Percentiles rank a stretch among this genome's conserved stretches.
phyloP scores from a whole-genome alignment of 164 flowering plant species.

The Brasenia schreberi region DNA sequence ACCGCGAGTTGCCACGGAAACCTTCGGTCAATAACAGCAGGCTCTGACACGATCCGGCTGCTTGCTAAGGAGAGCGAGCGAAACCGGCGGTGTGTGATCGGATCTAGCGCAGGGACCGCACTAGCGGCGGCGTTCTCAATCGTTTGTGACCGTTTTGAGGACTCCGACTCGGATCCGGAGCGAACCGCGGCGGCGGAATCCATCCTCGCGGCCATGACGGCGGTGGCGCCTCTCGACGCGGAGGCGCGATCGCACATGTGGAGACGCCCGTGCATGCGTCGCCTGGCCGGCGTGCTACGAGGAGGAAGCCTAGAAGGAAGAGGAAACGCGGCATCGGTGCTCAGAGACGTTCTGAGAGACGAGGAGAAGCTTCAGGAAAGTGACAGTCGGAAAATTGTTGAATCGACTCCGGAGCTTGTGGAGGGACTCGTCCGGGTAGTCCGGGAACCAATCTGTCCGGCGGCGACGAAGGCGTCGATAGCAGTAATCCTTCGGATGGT shows the following conservation, averaged over 20 bases:
- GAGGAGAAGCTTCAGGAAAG: not conserved
- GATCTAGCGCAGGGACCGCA: conserved; percentile 19
- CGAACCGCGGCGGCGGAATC: conserved; percentile 22
- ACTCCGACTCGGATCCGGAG: not conserved
- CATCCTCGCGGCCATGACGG: conserved; percentile 20
- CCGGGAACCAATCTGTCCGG: conserved; percentile 43
- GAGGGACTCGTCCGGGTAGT: conserved; percentile 36
- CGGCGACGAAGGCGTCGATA: conserved; percentile 48
- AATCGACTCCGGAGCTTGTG: conserved; percentile 10
- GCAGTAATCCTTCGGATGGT: conserved; percentile 26
- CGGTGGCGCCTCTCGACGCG: conserved; percentile 25
- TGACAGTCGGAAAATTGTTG: not conserved
- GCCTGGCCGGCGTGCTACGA: conserved; percentile 16
- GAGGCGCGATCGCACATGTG: conserved; percentile 23
- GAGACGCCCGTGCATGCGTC: conserved; percentile 25
- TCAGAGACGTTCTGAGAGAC: conserved; percentile 23
- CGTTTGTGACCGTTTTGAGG: conserved; percentile 3
- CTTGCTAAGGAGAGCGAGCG: conserved; percentile 47
- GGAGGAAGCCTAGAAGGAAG: conserved; percentile 10
- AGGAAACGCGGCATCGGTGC: conserved; percentile 29
- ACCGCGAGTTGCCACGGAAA: not conserved
- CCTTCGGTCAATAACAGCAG: not conserved
- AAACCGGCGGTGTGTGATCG: conserved; percentile 29
- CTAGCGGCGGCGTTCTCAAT: conserved; percentile 25
- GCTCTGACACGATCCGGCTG: not conserved